phyloP scores from a whole-genome alignment of 179 eudicot genomes.

The Gypsophila paniculata region DNA sequence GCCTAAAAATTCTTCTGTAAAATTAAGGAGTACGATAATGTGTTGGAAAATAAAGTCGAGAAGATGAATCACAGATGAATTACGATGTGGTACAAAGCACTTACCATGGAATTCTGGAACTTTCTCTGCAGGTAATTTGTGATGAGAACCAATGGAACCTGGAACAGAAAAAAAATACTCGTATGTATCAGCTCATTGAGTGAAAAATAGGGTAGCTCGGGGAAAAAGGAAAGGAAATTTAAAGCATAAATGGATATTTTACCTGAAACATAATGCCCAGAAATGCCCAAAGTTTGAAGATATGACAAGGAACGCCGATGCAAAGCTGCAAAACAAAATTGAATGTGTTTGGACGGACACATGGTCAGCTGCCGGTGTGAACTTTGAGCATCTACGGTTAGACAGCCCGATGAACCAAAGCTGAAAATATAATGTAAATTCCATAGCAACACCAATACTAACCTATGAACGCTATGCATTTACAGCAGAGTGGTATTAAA shows the following conservation, averaged over 20 bases:
- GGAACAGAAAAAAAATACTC: constrained; percentile 17
- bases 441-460: background rate
- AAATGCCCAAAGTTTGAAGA: constrained; percentile 95
- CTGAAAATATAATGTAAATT: background rate
- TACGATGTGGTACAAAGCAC: background rate
- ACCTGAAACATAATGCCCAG: constrained; percentile 95
- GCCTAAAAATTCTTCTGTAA: background rate
- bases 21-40: background rate
- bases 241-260: constrained; percentile 16
- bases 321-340: constrained; percentile 55
- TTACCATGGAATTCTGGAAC: constrained; percentile 81
- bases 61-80: background rate
- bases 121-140: constrained; percentile 71
- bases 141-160: constrained; percentile 81
- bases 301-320: constrained; percentile 93
- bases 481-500: background rate
- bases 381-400: background rate
- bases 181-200: background rate
- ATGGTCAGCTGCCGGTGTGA: background rate
- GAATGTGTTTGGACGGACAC: background rate
- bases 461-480: no score
- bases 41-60: no score
- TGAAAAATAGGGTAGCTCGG: background rate
- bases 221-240: background rate
- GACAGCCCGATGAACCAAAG: background rate